Base-by-base conservation (phyloP, 345 rosid species). In the Salix udensis region DNA sequence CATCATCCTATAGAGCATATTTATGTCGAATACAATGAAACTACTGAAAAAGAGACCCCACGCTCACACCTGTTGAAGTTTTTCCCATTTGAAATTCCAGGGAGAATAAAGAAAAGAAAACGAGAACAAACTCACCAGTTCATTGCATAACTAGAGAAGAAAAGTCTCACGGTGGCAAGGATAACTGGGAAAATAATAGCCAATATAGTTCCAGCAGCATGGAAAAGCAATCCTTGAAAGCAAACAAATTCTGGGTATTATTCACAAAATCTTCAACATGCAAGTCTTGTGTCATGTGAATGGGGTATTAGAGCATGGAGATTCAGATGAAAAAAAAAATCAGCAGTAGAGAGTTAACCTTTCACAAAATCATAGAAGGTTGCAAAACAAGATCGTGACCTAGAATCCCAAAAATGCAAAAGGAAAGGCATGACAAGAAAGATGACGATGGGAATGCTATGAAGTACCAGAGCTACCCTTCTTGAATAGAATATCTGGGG, bases 401-500 rank as follows among this genome's bases (percentile, higher is more conserved):
- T 87, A 81, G 80, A 77, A 78, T 87, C 87, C 78, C 80, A 65
- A 76, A 87, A 76, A 84, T 67, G 83, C 85, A 86, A 81, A 79
- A 88, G 70, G 78, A 93, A 85, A 61, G 99, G 98, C 86, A 87
- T 75, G 65, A 80, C 40, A 64, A 92, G 64, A 83, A 96, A 88
- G 74, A 96, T 80, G 74, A 65, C 85, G 39, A 87, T 67, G 67
- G 99, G 98, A 77, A 85, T 78, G 78, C 89, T 81, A 79, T 93
- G 98, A 76, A 96, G 94, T 77, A 91, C 79, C 80, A 76, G 28
- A 68, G 99, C 90, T 70, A 81, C 87, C 79, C 82, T 90, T 86
- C 80, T 92, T 85, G 99, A 85, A 86, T 93, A 96, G 76, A 78
- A 90, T 70, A 96, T 81, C 99, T 96, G 88, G 81, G 79, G 82